Evolutionary conservation across 208 protist genomes (phyloP).

Genomic region (Wallacemonas sp.): DNA sequence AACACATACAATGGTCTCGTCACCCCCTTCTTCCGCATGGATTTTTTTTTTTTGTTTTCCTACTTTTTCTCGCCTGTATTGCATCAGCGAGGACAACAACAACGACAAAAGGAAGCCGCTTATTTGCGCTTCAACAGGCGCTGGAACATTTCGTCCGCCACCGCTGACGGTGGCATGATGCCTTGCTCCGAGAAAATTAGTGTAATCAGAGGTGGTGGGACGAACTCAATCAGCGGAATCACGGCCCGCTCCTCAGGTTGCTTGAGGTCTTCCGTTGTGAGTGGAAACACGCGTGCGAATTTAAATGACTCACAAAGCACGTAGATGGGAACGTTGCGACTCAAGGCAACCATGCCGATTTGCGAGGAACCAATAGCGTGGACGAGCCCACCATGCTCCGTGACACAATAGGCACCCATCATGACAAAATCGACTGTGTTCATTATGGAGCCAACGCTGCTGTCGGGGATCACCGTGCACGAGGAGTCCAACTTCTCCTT

Average conservation of each 20-base stretch:
- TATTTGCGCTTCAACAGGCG: slow-evolving; percentile 57
- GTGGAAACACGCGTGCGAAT: slow-evolving; percentile 97
- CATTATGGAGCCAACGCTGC: slow-evolving; percentile 83
- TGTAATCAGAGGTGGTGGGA: slow-evolving; percentile 85
- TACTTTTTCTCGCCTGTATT: neutral
- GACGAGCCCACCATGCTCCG: slow-evolving; percentile 99
- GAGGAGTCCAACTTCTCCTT: slow-evolving; percentile 59
- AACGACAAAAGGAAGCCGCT: neutral
- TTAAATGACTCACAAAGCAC: slow-evolving; percentile 99
- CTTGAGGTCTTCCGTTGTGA: slow-evolving; percentile 93
- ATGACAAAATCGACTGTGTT: slow-evolving; percentile 96
- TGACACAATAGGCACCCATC: slow-evolving; percentile 97
- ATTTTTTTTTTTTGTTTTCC: neutral
- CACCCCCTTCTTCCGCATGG: too few species aligned
- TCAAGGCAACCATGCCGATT: slow-evolving; percentile 95
- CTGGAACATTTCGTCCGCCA: slow-evolving; percentile 98
- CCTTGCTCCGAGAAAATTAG: slow-evolving; percentile 99
- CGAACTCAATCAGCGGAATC: slow-evolving; percentile 85
- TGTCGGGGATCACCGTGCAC: slow-evolving; percentile 90
- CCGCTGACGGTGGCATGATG: slow-evolving; percentile 98
- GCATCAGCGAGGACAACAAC: neutral
- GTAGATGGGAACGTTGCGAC: slow-evolving; percentile 98
- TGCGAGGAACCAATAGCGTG: slow-evolving; percentile 98
- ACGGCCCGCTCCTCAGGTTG: slow-evolving; percentile 60
- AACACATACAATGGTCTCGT: too few species aligned